Conservation (phyloP, 495 filamentous ascomycete species). For the Choiromyces venosus region DNA sequence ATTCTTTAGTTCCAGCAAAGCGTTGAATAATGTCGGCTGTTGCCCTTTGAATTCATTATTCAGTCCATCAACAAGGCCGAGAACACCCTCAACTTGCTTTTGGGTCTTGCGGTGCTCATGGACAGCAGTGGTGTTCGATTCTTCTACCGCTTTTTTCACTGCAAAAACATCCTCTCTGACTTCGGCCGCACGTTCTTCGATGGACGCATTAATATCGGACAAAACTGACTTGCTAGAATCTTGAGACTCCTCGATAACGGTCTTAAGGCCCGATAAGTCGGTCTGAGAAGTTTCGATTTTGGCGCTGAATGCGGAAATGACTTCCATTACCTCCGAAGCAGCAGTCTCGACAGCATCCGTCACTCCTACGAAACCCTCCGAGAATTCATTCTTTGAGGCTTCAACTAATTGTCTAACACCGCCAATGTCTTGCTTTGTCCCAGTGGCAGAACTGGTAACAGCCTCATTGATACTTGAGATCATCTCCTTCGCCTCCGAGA, state of each 20-base stretch:
- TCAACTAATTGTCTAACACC: constrained; percentile 78
- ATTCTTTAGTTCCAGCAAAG: constrained; percentile 42
- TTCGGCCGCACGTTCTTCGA: constrained; percentile 51
- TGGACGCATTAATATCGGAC: constrained; percentile 46
- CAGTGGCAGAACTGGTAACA: constrained; percentile 26
- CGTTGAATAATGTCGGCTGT: constrained; percentile 36
- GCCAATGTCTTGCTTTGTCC: constrained; percentile 53
- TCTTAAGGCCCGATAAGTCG: constrained; percentile 18
- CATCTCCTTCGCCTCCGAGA: constrained; percentile 34
- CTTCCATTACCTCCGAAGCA: constrained; percentile 46
- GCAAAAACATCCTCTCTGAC: constrained; percentile 45
- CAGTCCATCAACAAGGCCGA: constrained; percentile 37
- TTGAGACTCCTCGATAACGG: constrained; percentile 24
- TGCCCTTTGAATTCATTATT: constrained; percentile 40
- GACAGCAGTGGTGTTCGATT: constrained; percentile 20
- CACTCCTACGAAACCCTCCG: constrained; percentile 69
- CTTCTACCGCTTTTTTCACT: constrained; percentile 38
- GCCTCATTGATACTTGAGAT: constrained; percentile 44
- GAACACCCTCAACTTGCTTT: constrained; percentile 36
- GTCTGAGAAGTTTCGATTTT: constrained; percentile 40
- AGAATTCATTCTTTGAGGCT: constrained; percentile 65
- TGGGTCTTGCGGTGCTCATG: constrained; percentile 39
- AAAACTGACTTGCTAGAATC: constrained; percentile 16
- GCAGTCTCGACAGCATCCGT: constrained; percentile 75
- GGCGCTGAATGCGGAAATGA: constrained; percentile 33